Conservation (phyloP, 2,329 filamentous ascomycete species). For the Aspergillus luchuensis region DNA sequence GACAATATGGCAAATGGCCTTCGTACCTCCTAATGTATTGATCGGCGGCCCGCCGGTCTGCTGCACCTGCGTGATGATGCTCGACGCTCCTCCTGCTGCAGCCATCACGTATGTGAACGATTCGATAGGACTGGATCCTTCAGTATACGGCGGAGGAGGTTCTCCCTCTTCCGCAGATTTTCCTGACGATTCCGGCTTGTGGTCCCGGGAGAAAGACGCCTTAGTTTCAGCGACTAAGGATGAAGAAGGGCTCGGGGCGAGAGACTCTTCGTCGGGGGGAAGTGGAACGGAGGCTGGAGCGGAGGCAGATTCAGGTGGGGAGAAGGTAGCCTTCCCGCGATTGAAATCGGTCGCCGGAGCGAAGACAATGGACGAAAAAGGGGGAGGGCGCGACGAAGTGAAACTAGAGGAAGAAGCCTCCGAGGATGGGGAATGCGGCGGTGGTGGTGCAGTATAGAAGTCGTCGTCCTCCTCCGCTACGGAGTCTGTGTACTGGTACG, state of each 20-base stretch:
- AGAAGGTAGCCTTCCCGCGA: conserved; percentile 45
- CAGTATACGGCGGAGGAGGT: conserved; percentile 92
- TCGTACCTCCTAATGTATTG: conserved; percentile 80
- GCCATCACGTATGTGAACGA: conserved; percentile 98
- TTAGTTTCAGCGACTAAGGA: conserved; percentile 74
- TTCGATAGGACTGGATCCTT: conserved; percentile 86
- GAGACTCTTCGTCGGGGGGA: conserved; percentile 53
- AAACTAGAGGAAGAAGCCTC: conserved; percentile 50
- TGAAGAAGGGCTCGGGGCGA: conserved; percentile 47
- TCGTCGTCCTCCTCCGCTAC: conserved; percentile 44
- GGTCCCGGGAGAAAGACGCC: conserved; percentile 77
- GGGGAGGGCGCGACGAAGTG: conserved; percentile 60
- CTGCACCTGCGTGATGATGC: conserved; percentile 98
- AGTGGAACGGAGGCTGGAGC: conserved; percentile 56
- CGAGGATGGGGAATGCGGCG: conserved; percentile 40
- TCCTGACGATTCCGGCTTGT: conserved; percentile 71
- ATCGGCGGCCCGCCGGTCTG: conserved; percentile 84
- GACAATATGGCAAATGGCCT: background rate
- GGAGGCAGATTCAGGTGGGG: conserved; percentile 51
- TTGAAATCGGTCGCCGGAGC: conserved; percentile 44
- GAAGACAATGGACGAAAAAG: conserved; percentile 66
- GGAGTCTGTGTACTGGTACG: conserved; percentile 39
- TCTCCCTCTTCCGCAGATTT: conserved; percentile 80
- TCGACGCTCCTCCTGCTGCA: conserved; percentile 91
- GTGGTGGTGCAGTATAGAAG: conserved; percentile 41